Evolutionary conservation across 169 alveolate species (phyloP), one percentile per base, ranked within the genome.

Genomic region (Plasmodium falciparum): DNA sequence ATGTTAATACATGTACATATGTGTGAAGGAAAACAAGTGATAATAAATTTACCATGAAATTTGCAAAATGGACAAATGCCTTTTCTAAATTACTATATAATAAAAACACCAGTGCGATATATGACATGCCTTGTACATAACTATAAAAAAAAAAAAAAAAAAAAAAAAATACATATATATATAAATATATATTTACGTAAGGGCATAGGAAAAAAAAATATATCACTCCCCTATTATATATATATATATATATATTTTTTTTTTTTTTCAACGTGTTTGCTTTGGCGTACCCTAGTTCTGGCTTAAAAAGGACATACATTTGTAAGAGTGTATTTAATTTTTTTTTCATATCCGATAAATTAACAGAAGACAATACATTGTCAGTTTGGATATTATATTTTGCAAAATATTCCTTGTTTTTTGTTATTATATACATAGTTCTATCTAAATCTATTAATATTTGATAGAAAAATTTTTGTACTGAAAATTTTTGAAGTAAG

Each of bases 31-130:
- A 50, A 67, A 9, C 15, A 69, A 12, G 47, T 3, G 12, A 7
- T 26, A 13, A 12, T 39, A 24, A 29, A 6, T 56, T 67, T 83
- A 83, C 91, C 91, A 83, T 83, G 45, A 83, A 83, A 62, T 83
- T 83, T 20, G 91, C 91, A 69, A 83, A 83, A 72, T 83, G 83
- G 33, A 83, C 74, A 62, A 83, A 83, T 11, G 91, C 91, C 54
- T 67, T 83, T 50, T 83, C 91, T 50, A 83, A 33, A 8, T 83
- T 69, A 45, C 83, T 69, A 49, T 83, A 70, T 54, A 83, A 63
- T 33, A 83, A 26, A 49, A 83, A 83, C 29, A 83, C 85, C 33
- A 83, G 63, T 17, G 91, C 91, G 22, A 83, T 83, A 73, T 83
- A 83, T 12, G 91, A 83, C 91, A 83, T 83, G 47, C 91, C 91